A percentile compares a stretch with the other conserved stretches of the same genome.
Evolutionary conservation across 257 asterid species (phyloP).

Genomic region (Solanum megistacrolobum): DNA sequence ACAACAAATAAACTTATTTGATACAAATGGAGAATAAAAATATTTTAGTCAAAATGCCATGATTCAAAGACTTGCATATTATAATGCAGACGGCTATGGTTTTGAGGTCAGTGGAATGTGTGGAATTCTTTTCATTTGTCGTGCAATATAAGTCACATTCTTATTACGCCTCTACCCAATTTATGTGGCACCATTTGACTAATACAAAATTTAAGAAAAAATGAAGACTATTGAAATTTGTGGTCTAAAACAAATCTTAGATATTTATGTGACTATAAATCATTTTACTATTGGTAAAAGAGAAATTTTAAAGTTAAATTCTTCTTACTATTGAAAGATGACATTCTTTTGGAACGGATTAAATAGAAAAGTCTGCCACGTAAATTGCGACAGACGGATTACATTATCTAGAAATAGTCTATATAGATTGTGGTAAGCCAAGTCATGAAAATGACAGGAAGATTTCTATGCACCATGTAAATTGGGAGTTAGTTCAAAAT

Average conservation of each 20-base stretch:
- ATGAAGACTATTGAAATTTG: accelerated
- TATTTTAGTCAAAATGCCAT: neutral
- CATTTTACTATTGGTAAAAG: neutral
- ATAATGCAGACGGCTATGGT: neutral
- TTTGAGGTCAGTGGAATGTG: neutral
- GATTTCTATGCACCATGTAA: neutral
- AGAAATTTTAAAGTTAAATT: neutral
- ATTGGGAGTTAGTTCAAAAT: neutral
- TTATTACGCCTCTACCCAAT: neutral
- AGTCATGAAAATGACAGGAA: neutral
- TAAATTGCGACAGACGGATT: neutral
- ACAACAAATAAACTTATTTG: no score
- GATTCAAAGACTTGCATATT: neutral
- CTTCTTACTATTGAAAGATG: neutral
- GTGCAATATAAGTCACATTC: neutral
- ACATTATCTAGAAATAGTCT: neutral
- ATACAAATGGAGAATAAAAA: neutral
- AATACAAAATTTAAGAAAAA: neutral
- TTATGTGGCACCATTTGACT: neutral
- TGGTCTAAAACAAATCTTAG: neutral
- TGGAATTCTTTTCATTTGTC: neutral
- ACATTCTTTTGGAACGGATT: neutral
- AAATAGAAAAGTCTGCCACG: neutral
- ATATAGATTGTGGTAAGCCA: neutral
- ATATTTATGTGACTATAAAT: neutral